Base-by-base conservation (phyloP, 345 rosid species). In the Gossypium longicalyx region DNA sequence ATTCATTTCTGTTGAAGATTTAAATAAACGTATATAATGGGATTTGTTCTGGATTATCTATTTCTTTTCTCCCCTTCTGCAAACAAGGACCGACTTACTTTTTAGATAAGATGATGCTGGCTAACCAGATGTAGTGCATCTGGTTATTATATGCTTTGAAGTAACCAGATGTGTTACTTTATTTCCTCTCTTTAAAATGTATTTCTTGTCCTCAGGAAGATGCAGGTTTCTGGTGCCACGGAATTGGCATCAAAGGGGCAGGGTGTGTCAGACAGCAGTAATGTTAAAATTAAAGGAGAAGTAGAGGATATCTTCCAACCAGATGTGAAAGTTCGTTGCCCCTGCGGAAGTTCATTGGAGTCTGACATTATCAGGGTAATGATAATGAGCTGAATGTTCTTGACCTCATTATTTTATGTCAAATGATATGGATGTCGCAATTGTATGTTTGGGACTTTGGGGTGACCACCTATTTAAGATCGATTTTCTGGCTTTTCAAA, bases 161-260 rank as follows among this genome's bases (percentile, higher is more conserved):
- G 38, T 34, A 5, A 5, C 41, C 41, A 34, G 7, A 34, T 5
- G 41, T 5, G 11, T 70, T 49, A 68, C 64, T 74, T 70, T 70
- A 22, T 52, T 75, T 56, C 57, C 63, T 56, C 65, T 44, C 80
- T 27, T 60, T 64, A 72, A 75, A 56, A 34, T 69, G 51, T 49
- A 43, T 77, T n/a, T 74, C 29, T 81, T 58, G 3, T 79, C 12
- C 75, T 34, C 88, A 96, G 98, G 78, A 96, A 96, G 83, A 88
- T 90, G 98, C 97, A 90, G 86, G 87, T 89, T 41, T 85, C 97
- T 75, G 98, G 94, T 77, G 94, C 97, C 74, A 77, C 87, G 61
- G 99, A 91, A 80, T 86, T 90, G 77, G 97, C 97, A 68, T 90
- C 97, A 77, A 91, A 88, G 83, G 93, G 87, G 53, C 92, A 82